phyloP scores from a whole-genome alignment of 139 green algal species.

The Chlamydomonas schloesseri region DNA sequence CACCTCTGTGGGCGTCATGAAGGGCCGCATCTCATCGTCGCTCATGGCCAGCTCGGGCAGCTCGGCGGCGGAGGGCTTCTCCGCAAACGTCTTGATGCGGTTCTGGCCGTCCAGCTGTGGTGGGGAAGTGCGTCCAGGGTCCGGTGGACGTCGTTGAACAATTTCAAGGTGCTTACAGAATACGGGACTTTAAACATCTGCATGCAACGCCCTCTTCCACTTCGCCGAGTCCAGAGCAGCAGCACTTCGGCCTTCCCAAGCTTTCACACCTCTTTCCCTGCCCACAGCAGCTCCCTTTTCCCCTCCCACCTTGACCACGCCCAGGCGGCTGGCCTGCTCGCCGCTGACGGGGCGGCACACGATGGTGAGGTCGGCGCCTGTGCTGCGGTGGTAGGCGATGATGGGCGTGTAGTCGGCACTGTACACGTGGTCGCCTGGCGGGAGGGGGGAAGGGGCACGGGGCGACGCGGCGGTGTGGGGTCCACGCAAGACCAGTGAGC shows the following conservation, averaged over 20 bases:
- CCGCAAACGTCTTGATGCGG: conserved; percentile 25
- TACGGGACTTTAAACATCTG: no score
- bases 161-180: no score
- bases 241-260: no score
- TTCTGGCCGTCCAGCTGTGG: conserved; percentile 26
- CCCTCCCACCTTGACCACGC: conserved; percentile 49
- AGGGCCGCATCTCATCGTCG: conserved; percentile 37
- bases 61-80: conserved; percentile 27
- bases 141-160: no score
- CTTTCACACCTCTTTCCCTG: no score
- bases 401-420: conserved; percentile 50
- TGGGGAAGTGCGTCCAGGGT: no score
- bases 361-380: conserved; percentile 53
- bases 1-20: neutral
- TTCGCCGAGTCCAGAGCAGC: no score
- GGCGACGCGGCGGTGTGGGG: neutral
- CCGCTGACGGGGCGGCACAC: conserved; percentile 50
- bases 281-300: neutral
- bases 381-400: conserved; percentile 47
- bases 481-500: neutral
- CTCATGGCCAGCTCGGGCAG: conserved; percentile 9
- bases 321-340: conserved; percentile 24
- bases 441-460: neutral
- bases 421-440: conserved; percentile 58
- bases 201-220: no score